Conservation (phyloP, 2,329 filamentous ascomycete genomes). For the Scedosporium boydii region DNA sequence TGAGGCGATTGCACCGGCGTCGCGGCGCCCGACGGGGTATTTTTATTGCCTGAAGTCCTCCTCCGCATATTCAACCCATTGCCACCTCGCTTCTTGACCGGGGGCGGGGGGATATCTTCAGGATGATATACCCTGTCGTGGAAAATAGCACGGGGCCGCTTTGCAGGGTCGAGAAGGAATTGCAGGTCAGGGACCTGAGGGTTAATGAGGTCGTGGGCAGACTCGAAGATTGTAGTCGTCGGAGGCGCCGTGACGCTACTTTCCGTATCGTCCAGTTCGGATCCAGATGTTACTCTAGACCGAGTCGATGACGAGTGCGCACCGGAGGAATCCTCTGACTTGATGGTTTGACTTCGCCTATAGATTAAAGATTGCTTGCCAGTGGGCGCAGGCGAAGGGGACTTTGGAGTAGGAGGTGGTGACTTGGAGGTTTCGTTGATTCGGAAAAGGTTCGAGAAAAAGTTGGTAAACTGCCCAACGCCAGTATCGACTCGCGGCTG, state of each 20-base stretch:
- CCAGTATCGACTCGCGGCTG: background rate
- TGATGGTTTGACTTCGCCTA: slow-evolving; percentile 66
- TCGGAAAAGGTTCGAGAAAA: slow-evolving; percentile 58
- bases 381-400: slow-evolving; percentile 20
- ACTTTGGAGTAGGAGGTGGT: slow-evolving; percentile 23
- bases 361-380: slow-evolving; percentile 63
- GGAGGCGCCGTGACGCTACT: slow-evolving; percentile 59
- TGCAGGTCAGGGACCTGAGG: slow-evolving; percentile 74
- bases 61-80: slow-evolving; percentile 17
- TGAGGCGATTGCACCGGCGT: slow-evolving; percentile 31
- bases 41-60: slow-evolving; percentile 10
- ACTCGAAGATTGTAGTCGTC: slow-evolving; percentile 88
- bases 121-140: slow-evolving; percentile 95
- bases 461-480: background rate
- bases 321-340: slow-evolving; percentile 25
- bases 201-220: slow-evolving; percentile 83
- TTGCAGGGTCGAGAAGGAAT: slow-evolving; percentile 75
- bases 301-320: slow-evolving; percentile 21
- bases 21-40: slow-evolving; percentile 24
- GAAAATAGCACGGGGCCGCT: slow-evolving; percentile 82
- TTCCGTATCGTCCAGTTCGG: slow-evolving; percentile 33
- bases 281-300: slow-evolving; percentile 38
- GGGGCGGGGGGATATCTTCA: slow-evolving; percentile 79
- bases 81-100: slow-evolving; percentile 45
- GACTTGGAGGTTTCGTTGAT: slow-evolving; percentile 41